Evolutionary conservation across 805 yeast genomes (phyloP).

Genomic region (Yamadazyma ubonensis): DNA sequence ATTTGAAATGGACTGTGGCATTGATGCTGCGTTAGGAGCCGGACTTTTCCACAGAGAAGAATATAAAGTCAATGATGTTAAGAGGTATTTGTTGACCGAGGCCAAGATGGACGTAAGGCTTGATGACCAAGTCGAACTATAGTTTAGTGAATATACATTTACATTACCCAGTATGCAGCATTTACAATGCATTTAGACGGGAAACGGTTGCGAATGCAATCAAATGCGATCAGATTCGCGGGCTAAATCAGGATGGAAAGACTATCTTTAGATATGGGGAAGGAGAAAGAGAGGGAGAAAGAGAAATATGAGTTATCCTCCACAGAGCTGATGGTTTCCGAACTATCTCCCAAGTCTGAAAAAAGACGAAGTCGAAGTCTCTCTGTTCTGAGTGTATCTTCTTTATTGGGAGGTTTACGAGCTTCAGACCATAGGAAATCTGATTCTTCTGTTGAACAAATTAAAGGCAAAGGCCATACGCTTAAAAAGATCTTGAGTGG

Average conservation of each 20-base stretch:
- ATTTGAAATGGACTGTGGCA: conserved; percentile 65
- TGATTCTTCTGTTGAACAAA: conserved; percentile 8
- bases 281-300: no score
- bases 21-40: conserved; percentile 98
- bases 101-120: conserved; percentile 71
- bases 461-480: conserved; percentile 1
- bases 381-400: conserved; percentile 7
- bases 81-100: conserved; percentile 54
- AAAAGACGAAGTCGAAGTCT: conserved; percentile 3
- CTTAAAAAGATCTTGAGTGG: conserved; percentile 6
- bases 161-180: no score
- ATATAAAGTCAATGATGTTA: conserved; percentile 82
- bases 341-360: not conserved
- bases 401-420: not conserved
- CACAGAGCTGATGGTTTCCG: no score
- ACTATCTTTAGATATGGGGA: no score
- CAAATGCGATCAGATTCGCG: not conserved
- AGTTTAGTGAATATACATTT: not conserved
- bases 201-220: no score
- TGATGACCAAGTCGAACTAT: conserved; percentile 39
- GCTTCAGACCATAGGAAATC: conserved; percentile 7
- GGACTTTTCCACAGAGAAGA: conserved; percentile 98
- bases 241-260: not conserved
- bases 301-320: no score
- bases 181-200: no score